Conservation (phyloP, 108 stramenopile genomes). For the Chaetoceros muelleri region DNA sequence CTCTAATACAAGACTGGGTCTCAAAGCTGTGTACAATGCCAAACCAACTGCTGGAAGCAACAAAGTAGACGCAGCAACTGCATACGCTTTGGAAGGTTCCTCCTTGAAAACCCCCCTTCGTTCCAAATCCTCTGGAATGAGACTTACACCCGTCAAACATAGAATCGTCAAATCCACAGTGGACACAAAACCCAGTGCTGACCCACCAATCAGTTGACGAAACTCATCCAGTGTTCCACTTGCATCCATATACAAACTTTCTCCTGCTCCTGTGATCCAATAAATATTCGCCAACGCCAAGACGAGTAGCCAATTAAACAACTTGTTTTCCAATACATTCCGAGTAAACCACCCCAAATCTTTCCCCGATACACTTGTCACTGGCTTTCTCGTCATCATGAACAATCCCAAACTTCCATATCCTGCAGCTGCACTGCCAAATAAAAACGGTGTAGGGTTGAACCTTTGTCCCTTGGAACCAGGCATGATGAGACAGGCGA, state of each 20-base stretch:
- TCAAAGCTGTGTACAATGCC: slow-evolving; percentile 39
- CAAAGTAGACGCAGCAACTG: slow-evolving; percentile 32
- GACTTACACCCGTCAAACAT: slow-evolving; percentile 24
- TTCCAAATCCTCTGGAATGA: slow-evolving; percentile 41
- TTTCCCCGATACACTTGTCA: slow-evolving; percentile 5
- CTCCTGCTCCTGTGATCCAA: not conserved
- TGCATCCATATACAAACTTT: not conserved
- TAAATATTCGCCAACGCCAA: slow-evolving; percentile 10
- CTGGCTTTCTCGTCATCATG: slow-evolving; percentile 34
- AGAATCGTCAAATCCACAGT: slow-evolving; percentile 43
- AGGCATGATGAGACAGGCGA: slow-evolving; percentile 48
- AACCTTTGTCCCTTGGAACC: slow-evolving; percentile 25
- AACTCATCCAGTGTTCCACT: not conserved
- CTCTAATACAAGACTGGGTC: slow-evolving; percentile 15
- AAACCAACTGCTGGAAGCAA: slow-evolving; percentile 43
- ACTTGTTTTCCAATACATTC: slow-evolving; percentile 56
- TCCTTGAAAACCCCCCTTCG: slow-evolving; percentile 23
- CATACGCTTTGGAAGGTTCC: slow-evolving; percentile 5
- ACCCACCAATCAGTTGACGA: not conserved
- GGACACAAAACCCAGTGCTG: slow-evolving; percentile 41
- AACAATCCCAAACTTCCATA: slow-evolving; percentile 45
- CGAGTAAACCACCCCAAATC: slow-evolving; percentile 51
- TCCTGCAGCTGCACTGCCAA: slow-evolving; percentile 25
- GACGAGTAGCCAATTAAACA: slow-evolving; percentile 22
- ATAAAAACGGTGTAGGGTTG: slow-evolving; percentile 46